Conservation (phyloP, 768 basidiomycete species). For the Mycena pura region DNA sequence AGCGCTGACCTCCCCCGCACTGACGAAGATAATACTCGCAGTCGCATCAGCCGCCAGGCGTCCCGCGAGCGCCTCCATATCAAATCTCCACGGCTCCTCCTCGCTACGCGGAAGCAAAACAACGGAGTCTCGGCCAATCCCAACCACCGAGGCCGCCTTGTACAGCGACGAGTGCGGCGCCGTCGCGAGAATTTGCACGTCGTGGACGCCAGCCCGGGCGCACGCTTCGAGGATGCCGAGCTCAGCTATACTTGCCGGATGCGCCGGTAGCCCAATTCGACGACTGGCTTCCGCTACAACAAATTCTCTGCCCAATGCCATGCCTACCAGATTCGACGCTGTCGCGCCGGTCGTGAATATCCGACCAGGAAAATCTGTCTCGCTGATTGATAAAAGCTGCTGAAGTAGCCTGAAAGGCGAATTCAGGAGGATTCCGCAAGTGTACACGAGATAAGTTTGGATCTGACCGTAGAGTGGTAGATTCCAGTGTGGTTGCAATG, state of each 20-base stretch:
- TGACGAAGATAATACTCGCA: conserved; percentile 16
- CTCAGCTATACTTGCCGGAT: conserved; percentile 18
- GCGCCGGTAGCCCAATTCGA: not conserved
- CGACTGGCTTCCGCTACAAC: conserved; percentile 21
- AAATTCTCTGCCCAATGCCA: conserved; percentile 24
- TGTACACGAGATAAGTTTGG: not conserved
- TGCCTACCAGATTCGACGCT: conserved; percentile 15
- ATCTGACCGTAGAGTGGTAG: conserved; percentile 11
- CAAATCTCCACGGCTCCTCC: conserved; percentile 23
- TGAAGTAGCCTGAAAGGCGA: conserved; percentile 14
- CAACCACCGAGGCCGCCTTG: conserved; percentile 20
- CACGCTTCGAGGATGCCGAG: conserved; percentile 21
- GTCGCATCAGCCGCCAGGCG: not conserved
- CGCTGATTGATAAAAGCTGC: conserved; percentile 17
- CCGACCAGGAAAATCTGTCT: conserved; percentile 10
- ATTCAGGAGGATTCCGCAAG: not conserved
- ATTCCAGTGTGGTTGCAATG: conserved; percentile 13
- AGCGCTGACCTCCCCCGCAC: conserved; percentile 20
- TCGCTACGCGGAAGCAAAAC: conserved; percentile 13
- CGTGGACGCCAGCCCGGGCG: conserved; percentile 2
- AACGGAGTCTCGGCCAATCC: conserved; percentile 16
- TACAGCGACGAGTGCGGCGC: conserved; percentile 25
- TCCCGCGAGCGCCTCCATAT: conserved; percentile 9
- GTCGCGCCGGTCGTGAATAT: conserved; percentile 25
- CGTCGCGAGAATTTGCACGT: conserved; percentile 21